Evolutionary conservation across 768 basidiomycete genomes (phyloP).

Genomic region (Bullera alba): DNA sequence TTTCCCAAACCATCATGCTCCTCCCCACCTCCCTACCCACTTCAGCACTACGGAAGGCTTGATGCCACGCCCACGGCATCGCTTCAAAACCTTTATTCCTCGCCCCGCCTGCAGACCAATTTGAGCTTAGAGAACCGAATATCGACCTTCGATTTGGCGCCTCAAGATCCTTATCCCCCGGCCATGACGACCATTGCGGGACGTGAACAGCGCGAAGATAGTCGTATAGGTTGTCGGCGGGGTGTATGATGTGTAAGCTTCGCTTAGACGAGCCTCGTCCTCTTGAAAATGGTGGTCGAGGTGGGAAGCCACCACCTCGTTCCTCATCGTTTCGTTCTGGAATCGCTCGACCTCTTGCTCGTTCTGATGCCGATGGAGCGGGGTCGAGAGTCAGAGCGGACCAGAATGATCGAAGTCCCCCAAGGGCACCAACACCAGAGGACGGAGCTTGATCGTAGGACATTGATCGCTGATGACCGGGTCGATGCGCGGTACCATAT

Average conservation of each 20-base stretch:
- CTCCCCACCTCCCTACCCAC: conserved; percentile 6
- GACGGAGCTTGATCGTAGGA: no score
- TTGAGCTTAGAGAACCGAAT: not conserved
- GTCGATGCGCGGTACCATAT: not conserved
- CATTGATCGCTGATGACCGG: not conserved
- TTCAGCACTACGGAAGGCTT: conserved; percentile 22
- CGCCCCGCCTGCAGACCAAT: conserved; percentile 8
- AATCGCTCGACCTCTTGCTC: no score
- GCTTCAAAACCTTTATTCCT: conserved; percentile 18
- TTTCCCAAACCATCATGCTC: conserved; percentile 21
- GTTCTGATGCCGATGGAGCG: no score
- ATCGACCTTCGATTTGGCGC: not conserved
- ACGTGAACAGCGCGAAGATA: conserved; percentile 18
- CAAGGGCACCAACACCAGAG: no score
- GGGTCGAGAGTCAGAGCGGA: conserved; percentile 5
- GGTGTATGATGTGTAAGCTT: conserved; percentile 4
- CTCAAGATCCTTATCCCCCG: conserved; percentile 2
- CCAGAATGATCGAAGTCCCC: conserved; percentile 5
- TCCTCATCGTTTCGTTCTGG: no score
- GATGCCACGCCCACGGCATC: conserved; percentile 35
- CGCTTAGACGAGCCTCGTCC: not conserved
- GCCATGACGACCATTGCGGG: conserved; percentile 21
- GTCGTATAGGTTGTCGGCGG: conserved; percentile 19
- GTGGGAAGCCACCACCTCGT: no score
- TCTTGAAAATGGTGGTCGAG: not conserved